Conservation (phyloP, 768 basidiomycete species). For the Postia placenta region DNA sequence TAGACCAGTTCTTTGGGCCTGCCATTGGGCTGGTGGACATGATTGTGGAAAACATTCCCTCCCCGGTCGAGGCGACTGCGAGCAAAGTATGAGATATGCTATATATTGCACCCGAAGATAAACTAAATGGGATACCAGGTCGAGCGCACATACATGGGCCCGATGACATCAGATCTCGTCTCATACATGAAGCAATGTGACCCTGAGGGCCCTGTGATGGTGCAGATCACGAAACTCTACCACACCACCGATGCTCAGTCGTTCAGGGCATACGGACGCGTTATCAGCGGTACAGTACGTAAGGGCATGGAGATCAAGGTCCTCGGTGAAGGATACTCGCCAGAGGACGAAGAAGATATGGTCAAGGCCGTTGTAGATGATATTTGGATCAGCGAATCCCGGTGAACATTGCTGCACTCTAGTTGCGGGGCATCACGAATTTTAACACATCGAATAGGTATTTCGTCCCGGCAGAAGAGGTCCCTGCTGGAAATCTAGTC, state of each 20-base stretch:
- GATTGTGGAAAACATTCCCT: constrained; percentile 85
- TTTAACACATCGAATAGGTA: constrained; percentile 50
- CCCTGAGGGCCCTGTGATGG: constrained; percentile 82
- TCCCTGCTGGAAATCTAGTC: constrained; percentile 88
- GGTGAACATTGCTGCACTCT: constrained; percentile 39
- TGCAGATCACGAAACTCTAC: constrained; percentile 91
- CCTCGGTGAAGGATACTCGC: constrained; percentile 95
- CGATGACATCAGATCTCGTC: constrained; percentile 76
- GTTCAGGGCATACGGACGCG: constrained; percentile 93
- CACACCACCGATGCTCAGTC: constrained; percentile 95
- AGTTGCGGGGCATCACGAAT: neutral
- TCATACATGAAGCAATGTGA: constrained; percentile 78
- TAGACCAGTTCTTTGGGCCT: constrained; percentile 94
- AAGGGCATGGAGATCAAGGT: constrained; percentile 88
- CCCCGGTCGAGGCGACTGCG: constrained; percentile 54
- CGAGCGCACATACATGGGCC: constrained; percentile 82
- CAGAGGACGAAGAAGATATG: constrained; percentile 99
- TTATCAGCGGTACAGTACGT: constrained; percentile 85
- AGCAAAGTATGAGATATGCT: constrained; percentile 42
- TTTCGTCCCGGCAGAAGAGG: constrained; percentile 83
- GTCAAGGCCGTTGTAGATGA: constrained; percentile 77
- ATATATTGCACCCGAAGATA: neutral
- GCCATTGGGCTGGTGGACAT: constrained; percentile 89
- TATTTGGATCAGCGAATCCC: constrained; percentile 86
- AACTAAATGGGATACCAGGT: constrained; percentile 36